Conservation (phyloP, 208 protist species). For the Crithidia mellificae region DNA sequence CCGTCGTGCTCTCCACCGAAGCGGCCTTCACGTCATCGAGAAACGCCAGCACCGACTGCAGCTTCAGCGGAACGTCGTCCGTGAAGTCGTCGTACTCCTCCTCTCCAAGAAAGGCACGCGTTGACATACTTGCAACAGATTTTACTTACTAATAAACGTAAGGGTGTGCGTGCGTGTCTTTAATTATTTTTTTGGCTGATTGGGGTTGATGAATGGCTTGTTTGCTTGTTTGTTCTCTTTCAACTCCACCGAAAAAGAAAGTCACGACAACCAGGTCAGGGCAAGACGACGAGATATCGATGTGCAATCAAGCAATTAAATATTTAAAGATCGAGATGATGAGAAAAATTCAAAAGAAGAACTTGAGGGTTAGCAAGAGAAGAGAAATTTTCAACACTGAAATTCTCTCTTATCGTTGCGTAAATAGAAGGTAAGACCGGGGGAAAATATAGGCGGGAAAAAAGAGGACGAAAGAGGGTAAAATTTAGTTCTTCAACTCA, state of each 20-base stretch:
- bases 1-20: slow-evolving; percentile 7
- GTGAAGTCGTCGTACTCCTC: slow-evolving; percentile 26
- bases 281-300: too few species aligned
- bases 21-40: slow-evolving; percentile 8
- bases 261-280: not conserved
- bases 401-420: slow-evolving; percentile 1
- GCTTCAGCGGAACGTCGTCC: slow-evolving; percentile 23
- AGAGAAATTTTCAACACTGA: slow-evolving; percentile 11
- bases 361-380: not conserved
- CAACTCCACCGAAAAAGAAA: not conserved
- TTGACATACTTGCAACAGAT: slow-evolving; percentile 1
- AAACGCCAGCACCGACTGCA: slow-evolving; percentile 27
- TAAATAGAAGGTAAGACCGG: not conserved
- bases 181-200: not conserved
- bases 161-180: not conserved
- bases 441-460: too few species aligned
- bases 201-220: too few species aligned
- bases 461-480: not conserved
- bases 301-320: too few species aligned
- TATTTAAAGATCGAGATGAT: too few species aligned
- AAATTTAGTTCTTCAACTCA: not conserved
- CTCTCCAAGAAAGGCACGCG: slow-evolving; percentile 11
- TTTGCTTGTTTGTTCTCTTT: too few species aligned
- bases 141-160: not conserved
- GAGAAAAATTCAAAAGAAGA: not conserved